These are phyloP conservation scores for barley (Hordeum vulgare) DNA, from an alignment of 176 grass and related monocot species.

Conservation along the genomic window DNA sequence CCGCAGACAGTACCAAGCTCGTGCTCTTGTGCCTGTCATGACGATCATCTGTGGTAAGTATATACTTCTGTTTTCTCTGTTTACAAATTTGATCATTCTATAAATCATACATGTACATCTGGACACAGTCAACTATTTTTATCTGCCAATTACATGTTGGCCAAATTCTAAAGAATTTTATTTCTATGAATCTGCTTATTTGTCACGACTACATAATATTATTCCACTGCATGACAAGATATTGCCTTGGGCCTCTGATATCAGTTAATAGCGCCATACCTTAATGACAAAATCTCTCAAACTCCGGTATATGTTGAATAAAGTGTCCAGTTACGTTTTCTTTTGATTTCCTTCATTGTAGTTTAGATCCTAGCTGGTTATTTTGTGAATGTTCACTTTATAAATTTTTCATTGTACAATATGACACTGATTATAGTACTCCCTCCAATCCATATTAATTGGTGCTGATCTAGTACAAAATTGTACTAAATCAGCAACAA, in stretches of 20 bases:
- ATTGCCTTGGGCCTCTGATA: not conserved
- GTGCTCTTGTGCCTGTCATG: too few relatives aligned
- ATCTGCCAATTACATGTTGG: not conserved
- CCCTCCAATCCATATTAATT: too few relatives aligned
- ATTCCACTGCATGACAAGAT: not conserved
- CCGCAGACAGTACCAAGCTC: too few relatives aligned
- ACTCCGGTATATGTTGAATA: not conserved
- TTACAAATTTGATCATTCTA: not conserved
- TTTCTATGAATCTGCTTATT: not conserved
- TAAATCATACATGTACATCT: not conserved
- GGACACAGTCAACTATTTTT: not conserved
- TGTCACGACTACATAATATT: not conserved
- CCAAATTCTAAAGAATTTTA: not conserved
- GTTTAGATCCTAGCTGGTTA: not conserved
- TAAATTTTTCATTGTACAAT: not conserved
- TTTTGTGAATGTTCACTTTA: not conserved
- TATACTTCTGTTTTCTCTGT: not conserved
- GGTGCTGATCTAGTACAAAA: too few relatives aligned
- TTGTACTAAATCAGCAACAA: too few relatives aligned
- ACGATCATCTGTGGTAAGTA: too few relatives aligned
- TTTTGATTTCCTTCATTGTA: not conserved
- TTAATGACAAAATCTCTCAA: not conserved
- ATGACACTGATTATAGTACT: not conserved
- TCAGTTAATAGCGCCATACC: not conserved
- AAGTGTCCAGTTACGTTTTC: too few relatives aligned